Base-by-base conservation (phyloP, 176 grass and related monocot genomes). In the Musa acuminata region DNA sequence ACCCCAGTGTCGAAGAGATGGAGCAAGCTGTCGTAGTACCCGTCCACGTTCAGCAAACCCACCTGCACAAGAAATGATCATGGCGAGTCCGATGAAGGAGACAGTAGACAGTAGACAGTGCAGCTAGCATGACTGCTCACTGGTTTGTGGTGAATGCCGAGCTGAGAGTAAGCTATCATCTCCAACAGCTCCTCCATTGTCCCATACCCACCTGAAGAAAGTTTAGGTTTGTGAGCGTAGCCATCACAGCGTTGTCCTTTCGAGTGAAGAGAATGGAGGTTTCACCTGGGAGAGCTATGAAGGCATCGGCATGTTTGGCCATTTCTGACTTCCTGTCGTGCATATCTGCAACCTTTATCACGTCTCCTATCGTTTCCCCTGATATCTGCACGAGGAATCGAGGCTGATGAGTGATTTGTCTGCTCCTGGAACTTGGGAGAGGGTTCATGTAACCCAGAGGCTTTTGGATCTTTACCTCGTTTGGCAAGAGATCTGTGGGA, bases 121-220 rank as follows among this genome's bases (percentile, higher is more conserved):
- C 4, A 43, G 35, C 35, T 49, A 62, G 49, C 89, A 76, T 72
- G 57, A 77, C 84, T 75, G 80, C 52, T 85, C 75, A 97, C 94
- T 71, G 94, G 94, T 89, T 97, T 97, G 67, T 83, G 75, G 71
- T 97, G 94, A 85, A 97, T 97, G 60, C 94, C 85, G 68, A 97
- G 80, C 88, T 97, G 94, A 35, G 90, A 84, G 85, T 90, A 93
- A 27, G 94, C 86, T 81, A 93, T 97, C 80, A 93, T 91, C 86
- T 97, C 94, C 80, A 97, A 53, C 76, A 97, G 83, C 71, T 97
- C 94, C 80, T 97, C 94, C 72, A 97, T 91, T 13, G 94, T 97
- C 69, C 94, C 94, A 75, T 93, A 97, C 67, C 94, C 94, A 72
- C 94, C 94, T 97, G 67, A 79, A 19, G 64, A 62, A 8, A 21